Evolutionary conservation across 2,329 filamentous ascomycete species (phyloP), one percentile per base, ranked within the genome.

Genomic region (Colletotrichum sp.): DNA sequence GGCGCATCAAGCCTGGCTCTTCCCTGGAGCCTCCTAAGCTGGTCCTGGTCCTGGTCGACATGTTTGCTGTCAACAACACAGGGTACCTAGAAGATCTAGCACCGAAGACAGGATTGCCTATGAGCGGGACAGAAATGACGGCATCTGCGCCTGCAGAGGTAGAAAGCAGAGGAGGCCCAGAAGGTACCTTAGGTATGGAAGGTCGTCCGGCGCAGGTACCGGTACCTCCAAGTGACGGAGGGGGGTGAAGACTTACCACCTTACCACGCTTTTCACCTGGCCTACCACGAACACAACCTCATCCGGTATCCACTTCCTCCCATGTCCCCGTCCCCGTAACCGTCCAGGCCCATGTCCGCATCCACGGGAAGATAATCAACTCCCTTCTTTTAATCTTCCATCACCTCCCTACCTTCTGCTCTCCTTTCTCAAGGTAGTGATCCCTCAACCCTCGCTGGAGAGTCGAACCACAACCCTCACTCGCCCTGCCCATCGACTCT

Each of bases 381-480:
- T 74, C 65, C 64, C 71, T 76, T 66, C 74, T 68, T 70, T 76
- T 69, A 65, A 74, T 76, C 74, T 65, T 63, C 13, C 43, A 65
- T 65, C 34, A 60, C 39, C 64, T 69, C 71, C 59, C 60, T 73
- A 39, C 34, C 59, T 73, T 21, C 60, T 59, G 61, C 65, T 64
- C 61, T 65, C 55, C 43, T 60, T 55, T 32, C 43, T 21, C 43
- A 52, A 52, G 43, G 43, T 55, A 34, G 74, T 69, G 74, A 34
- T 69, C 28, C n/a, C 28, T 60, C 65, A 69, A 48, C 65, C 71
- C 59, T 52, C 65, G 24, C 64, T 28, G 70, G 74, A 74, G 74
- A 65, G 74, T 74, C 61, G 70, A 72, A 36, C 48, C 39, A 34
- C 55, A 64, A 21, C 18, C 63, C 57, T 68, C 69, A 57, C 57